Base-by-base conservation (phyloP, 345 rosid genomes). In the Mangifera indica region DNA sequence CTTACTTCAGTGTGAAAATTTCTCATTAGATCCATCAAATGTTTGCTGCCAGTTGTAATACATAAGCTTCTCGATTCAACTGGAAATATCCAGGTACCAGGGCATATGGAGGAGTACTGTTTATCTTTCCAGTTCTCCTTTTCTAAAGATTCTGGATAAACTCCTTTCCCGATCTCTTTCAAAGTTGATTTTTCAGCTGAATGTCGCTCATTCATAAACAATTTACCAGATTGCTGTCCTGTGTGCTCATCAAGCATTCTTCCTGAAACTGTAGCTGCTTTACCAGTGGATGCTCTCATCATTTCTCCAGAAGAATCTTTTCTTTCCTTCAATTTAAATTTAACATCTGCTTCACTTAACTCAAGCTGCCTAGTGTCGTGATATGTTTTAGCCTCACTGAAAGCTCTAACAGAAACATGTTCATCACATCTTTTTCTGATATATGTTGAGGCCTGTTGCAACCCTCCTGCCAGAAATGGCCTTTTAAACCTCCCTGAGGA, bases 21-120 rank as follows among this genome's bases (percentile, higher is more conserved):
- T 76, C 77, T 79, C 65, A 70, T 71, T 44, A 84, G 58, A 75
- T 82, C 82, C 76, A 83, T 71, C 45, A 69, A 45, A 74, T 72
- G 65, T 77, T 84, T 83, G 70, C 81, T 77, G 26, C 76, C 78
- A n/a, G 86, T 79, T 45, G 92, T 83, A 45, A 80, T 61, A 63
- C 89, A 86, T 44, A 76, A 57, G 71, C 67, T 60, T 61, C 76
- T 84, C 45, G 81, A 77, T 73, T 83, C 89, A 62, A 80, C 86
- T 0, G 93, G 90, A 66, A 86, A 94, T 76, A 90, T 84, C 98
- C 98, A 91, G 59, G 80, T 83, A 42, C 86, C 84, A 17, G 87
- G 73, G 62, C 60, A 60, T 66, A 78, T 81, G 42, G 59, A 67
- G 29, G 73, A 60, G 76, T 70, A 63, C 25, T 34, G 62, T n/a